Base-by-base conservation (phyloP, 2,329 filamentous ascomycete species). In the Penicillium verrucosum region DNA sequence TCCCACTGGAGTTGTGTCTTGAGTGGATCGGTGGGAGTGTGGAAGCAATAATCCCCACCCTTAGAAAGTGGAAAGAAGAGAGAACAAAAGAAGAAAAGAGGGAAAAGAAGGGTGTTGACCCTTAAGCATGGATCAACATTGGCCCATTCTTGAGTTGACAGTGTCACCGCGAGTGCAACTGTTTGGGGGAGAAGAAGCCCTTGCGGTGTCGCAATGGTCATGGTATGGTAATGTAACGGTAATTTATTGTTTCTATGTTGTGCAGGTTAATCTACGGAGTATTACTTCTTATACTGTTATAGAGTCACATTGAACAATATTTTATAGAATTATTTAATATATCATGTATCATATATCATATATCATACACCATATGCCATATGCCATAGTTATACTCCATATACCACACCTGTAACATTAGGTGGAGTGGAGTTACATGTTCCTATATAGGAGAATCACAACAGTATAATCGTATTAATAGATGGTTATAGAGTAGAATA, bases 101-200 rank as follows among this genome's bases (percentile, higher is more conserved):
- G 21, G 44, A 47, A 43, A 10, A 50, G 23, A 50, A 49, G 52
- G 56, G 42, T 36, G 34, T 42, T 42, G 43, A 47, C 45, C 44
- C 51, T 45, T 45, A 64, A 63, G 58, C 59, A 66, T 66, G 64
- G 64, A 66, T 66, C 64, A 66, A 65, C 64, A 65, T 54, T 66
- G 64, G 62, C 56, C 60, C 64, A 66, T 66, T 66, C 64, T 55
- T 63, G 51, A 37, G 58, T 57, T 52, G 54, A 56, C 53, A 64
- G 64, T 65, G 63, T 64, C 57, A 65, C 64, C 53, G 46, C 34
- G 50, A 61, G 59, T 65, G 61, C 61, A 64, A 62, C 61, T 60
- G 56, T 45, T 52, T 52, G n/a, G n/a, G 45, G 61, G 27, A 18
- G 10, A 49, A 48, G 46, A 60, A 62, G 61, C 61, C 62, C 64